Evolutionary conservation across 2,329 filamentous ascomycete species (phyloP), one percentile per base, ranked within the genome.

Genomic region (Rhynchosporium secalis): DNA sequence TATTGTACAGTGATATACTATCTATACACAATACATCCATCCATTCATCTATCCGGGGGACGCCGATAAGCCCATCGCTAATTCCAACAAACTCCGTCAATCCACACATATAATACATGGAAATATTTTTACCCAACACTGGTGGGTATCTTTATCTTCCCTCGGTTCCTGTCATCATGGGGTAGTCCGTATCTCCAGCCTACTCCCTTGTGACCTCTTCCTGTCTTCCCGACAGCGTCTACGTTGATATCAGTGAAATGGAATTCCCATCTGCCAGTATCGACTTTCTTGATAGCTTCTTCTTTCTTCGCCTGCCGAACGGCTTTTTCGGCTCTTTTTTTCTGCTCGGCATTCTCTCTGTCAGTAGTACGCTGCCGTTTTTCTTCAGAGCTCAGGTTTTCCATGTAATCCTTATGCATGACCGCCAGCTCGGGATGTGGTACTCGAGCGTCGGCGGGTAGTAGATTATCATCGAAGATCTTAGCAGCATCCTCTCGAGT

Each of bases 91-190:
- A 61, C 58, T 55, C 58, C 63, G 43, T 57, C 29, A 13, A 38
- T 57, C 29, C 20, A 49, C 41, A 56, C 41, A 59, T 61, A 61
- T 63, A 55, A 54, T 62, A 62, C 64, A 64, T 47, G 26, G 48
- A 38, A 20, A 40, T 29, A 28, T 63, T 45, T 57, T 72, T 60
- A 72, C 47, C 62, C 65, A 60, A 88, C 84, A 58, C 79, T 82
- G 41, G 82, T 87, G 28, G 87, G 86, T 71, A 89, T 89, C 80
- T 89, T 89, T 76, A 87, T 75, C 72, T 82, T 72, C n/a, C 84
- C 86, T 69, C 81, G 83, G 76, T 81, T 83, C 61, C 87, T 80
- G 71, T 90, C 87, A 71, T 84, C 79, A 66, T 80, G 78, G 10
- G 87, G 86, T 64, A 80, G 81, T 64, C 87, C 87, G 68, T 90